Evolutionary conservation across 768 basidiomycete species (phyloP).

Genomic region (Phlebiopsis flavidoalba): DNA sequence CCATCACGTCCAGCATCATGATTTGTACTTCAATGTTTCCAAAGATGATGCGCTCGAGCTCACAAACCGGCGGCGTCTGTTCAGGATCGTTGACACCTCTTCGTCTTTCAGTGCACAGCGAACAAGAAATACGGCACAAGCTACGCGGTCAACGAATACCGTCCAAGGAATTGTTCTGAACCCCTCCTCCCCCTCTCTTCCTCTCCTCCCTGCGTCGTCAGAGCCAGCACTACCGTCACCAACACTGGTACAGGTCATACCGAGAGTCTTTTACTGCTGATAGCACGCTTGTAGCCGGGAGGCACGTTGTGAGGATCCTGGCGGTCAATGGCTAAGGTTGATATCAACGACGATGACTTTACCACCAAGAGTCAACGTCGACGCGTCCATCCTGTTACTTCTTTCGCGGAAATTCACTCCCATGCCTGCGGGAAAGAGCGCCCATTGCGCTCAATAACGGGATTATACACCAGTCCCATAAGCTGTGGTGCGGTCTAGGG

Average conservation of each 20-base stretch:
- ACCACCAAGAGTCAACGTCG: slow-evolving; percentile 64
- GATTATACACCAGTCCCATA: slow-evolving; percentile 55
- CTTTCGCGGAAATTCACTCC: slow-evolving; percentile 66
- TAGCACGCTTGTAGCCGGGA: slow-evolving; percentile 34
- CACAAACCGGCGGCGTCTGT: slow-evolving; percentile 45
- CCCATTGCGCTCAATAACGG: slow-evolving; percentile 57
- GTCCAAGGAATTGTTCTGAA: too few relatives aligned
- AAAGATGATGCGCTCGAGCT: slow-evolving; percentile 43
- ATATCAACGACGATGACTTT: slow-evolving; percentile 80
- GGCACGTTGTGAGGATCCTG: slow-evolving; percentile 32
- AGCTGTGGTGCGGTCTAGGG: slow-evolving; percentile 40
- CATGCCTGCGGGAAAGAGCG: slow-evolving; percentile 52
- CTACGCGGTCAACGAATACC: slow-evolving; percentile 52
- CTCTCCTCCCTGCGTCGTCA: slow-evolving; percentile 40
- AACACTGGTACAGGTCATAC: slow-evolving; percentile 60
- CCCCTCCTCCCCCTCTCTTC: too few relatives aligned
- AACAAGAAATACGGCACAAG: slow-evolving; percentile 50
- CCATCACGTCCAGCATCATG: slow-evolving; percentile 67
- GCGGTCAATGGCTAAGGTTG: slow-evolving; percentile 49
- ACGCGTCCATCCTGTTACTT: slow-evolving; percentile 38
- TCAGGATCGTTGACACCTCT: slow-evolving; percentile 44
- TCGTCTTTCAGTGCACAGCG: slow-evolving; percentile 59
- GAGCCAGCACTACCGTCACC: slow-evolving; percentile 28
- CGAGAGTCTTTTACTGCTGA: slow-evolving; percentile 64
- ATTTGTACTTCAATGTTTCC: slow-evolving; percentile 63